These are phyloP conservation scores for Starmera quercuum DNA, from an alignment of 805 yeast genomes.

Conservation along the genomic window DNA sequence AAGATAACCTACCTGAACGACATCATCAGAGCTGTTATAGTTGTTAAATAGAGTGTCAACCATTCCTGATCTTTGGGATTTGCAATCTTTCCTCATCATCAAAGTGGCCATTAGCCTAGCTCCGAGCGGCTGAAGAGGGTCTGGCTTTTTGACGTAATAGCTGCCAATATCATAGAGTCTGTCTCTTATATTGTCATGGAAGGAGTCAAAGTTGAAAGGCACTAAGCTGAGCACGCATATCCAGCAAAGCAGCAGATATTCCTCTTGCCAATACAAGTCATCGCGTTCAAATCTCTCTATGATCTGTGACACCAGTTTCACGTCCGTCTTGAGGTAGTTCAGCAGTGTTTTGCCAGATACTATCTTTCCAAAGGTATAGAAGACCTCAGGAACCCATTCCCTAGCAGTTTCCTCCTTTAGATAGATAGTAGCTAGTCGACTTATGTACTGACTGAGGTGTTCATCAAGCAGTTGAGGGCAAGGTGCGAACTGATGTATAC, in stretches of 20 bases:
- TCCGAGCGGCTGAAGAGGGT: constrained; percentile 27
- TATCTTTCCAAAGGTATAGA: constrained; percentile 58
- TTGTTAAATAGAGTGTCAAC: constrained; percentile 11
- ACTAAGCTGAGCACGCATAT: constrained; percentile 58
- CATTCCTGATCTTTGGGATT: constrained; percentile 6
- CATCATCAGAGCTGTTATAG: constrained; percentile 5
- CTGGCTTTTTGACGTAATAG: constrained; percentile 32
- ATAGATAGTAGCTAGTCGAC: constrained; percentile 22
- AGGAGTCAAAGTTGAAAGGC: constrained; percentile 55
- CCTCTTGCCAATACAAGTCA: constrained; percentile 34
- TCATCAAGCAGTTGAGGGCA: constrained; percentile 44
- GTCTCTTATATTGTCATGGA: constrained; percentile 24
- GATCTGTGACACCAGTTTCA: constrained; percentile 37
- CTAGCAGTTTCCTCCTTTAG: constrained; percentile 3
- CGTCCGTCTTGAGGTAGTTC: constrained; percentile 54
- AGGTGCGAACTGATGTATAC: constrained; percentile 44
- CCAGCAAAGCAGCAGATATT: constrained; percentile 59
- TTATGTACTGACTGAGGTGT: constrained; percentile 27
- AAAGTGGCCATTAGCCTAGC: constrained; percentile 23
- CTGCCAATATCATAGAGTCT: constrained; percentile 29
- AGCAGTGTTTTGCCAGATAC: constrained; percentile 56
- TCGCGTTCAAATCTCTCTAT: constrained; percentile 15
- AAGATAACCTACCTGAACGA: constrained; percentile 9
- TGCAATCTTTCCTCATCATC: constrained; percentile 18
- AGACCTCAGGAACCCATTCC: constrained; percentile 21